These are phyloP conservation scores for Grosmannia penicillata DNA, from an alignment of 2,329 filamentous ascomycete genomes.

Conservation along the genomic window DNA sequence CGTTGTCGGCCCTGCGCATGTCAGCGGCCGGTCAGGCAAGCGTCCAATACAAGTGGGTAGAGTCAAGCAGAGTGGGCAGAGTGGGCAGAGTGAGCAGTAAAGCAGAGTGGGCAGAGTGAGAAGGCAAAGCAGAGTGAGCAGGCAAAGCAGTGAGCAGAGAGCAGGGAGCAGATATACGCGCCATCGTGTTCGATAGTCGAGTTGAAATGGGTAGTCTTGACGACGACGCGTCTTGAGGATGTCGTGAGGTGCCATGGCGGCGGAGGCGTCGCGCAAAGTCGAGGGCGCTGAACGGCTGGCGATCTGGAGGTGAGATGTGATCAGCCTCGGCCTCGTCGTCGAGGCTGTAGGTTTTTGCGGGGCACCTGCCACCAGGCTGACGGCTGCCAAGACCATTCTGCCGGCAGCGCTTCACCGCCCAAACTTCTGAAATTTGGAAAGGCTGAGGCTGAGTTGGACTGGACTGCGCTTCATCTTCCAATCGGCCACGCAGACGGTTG, in stretches of 20 bases:
- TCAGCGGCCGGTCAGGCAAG: neutral
- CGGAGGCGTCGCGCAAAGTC: neutral
- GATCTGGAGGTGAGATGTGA: neutral
- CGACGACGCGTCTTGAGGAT: slow-evolving; percentile 47
- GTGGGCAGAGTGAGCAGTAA: neutral
- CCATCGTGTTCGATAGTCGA: slow-evolving; percentile 83
- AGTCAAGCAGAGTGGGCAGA: neutral
- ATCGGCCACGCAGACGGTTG: too few species aligned
- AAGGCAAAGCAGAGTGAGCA: neutral
- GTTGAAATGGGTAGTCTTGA: slow-evolving; percentile 60
- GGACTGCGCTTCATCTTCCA: too few species aligned
- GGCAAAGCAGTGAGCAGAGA: neutral
- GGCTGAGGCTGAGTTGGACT: too few species aligned
- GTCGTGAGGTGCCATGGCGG: slow-evolving; percentile 18
- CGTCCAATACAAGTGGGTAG: too few species aligned
- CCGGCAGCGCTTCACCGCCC: neutral
- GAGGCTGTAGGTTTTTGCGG: neutral
- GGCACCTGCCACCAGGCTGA: neutral
- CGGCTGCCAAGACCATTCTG: neutral
- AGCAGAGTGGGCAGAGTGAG: neutral
- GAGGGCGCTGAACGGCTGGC: neutral
- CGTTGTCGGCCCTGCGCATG: slow-evolving; percentile 65
- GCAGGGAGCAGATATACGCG: slow-evolving; percentile 20
- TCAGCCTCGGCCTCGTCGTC: slow-evolving; percentile 5
- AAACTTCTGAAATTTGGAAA: neutral